Base-by-base conservation (phyloP, 371 early-diverging fungal species). In the Mucor irregularis region DNA sequence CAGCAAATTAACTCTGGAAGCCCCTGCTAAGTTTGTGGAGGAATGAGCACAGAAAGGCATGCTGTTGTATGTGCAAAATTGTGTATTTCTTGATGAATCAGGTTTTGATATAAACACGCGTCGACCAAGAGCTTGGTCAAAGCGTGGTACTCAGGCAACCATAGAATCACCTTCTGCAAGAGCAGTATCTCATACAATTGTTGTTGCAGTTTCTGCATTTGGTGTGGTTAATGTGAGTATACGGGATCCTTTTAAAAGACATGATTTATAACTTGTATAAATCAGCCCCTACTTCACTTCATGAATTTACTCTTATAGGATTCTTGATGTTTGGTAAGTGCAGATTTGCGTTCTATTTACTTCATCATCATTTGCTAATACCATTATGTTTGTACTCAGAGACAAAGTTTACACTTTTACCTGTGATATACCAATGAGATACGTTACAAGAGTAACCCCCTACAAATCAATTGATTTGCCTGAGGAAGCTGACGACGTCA, bases 171-270 rank as follows among this genome's bases (percentile, higher is more conserved):
- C 53, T 1, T 50, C 48, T 8, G 49, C 35, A 37, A 60, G 53
- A 54, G 49, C 34, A 11, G 30, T 40, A 14, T 53, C 54, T 0
- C 49, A 49, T 47, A 59, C 52, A 35, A 34, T 59, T 28, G 16
- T 59, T 17, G 59, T 45, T 51, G 60, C 51, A 14, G 46, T 58
- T 11, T 46, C 58, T 8, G 34, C 48, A 9, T 26, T 42, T 22
- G 58, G 52, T 11, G 58, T 51, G 33, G 10, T 55, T 0, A 55
- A 55, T 19, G 42, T 52, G 8, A 42, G 42, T 29, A 2, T 31
- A 21, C 40, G 52, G 17, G 42, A 52, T 6, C 1, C 46, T 53
- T 6, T 31, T 53, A 40, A 53, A 53, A 31, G 44, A 53, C 17
- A 53, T 53, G 53, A 3, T 53, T 2, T 33, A 53, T 21, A 29